Percentiles rank a stretch among this genome's conserved stretches.
Evolutionary conservation across 1,139 yeast species (phyloP).

Genomic region (Debaryomyces fabryi): DNA sequence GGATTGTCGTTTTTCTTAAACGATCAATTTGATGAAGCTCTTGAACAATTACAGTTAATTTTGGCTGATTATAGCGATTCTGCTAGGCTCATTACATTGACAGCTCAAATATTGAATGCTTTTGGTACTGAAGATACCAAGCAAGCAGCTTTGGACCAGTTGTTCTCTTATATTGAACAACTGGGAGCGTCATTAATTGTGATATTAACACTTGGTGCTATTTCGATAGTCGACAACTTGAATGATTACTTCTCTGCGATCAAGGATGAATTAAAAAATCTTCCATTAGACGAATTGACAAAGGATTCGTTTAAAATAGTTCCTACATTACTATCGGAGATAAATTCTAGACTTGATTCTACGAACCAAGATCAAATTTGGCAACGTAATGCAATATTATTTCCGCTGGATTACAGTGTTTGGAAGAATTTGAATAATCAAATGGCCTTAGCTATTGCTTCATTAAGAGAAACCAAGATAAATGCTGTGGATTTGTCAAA

Average conservation of each 20-base stretch:
- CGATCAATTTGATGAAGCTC: conserved; percentile 61
- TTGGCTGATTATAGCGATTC: conserved; percentile 52
- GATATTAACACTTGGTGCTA: conserved; percentile 77
- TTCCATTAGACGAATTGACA: conserved; percentile 51
- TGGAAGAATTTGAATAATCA: conserved; percentile 66
- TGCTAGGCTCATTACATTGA: conserved; percentile 63
- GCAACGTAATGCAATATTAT: conserved; percentile 71
- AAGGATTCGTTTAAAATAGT: conserved; percentile 56
- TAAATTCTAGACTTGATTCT: conserved; percentile 38
- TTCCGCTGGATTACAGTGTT: conserved; percentile 68
- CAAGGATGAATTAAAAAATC: conserved; percentile 60
- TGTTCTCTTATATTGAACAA: conserved; percentile 61
- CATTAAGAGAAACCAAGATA: conserved; percentile 51
- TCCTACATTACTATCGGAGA: conserved; percentile 61
- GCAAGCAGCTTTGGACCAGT: conserved; percentile 77
- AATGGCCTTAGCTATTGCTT: conserved; percentile 51
- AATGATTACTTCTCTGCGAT: conserved; percentile 65
- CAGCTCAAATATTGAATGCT: conserved; percentile 80
- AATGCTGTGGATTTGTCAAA: conserved; percentile 55
- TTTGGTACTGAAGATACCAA: conserved; percentile 72
- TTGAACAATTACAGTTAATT: conserved; percentile 66
- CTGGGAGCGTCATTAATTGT: conserved; percentile 68
- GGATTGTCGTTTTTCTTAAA: conserved; percentile 72
- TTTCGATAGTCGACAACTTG: conserved; percentile 66
- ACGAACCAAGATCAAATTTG: conserved; percentile 40